Base-by-base conservation (phyloP, 208 protist species). In the Herpetomonas muscarum region DNA sequence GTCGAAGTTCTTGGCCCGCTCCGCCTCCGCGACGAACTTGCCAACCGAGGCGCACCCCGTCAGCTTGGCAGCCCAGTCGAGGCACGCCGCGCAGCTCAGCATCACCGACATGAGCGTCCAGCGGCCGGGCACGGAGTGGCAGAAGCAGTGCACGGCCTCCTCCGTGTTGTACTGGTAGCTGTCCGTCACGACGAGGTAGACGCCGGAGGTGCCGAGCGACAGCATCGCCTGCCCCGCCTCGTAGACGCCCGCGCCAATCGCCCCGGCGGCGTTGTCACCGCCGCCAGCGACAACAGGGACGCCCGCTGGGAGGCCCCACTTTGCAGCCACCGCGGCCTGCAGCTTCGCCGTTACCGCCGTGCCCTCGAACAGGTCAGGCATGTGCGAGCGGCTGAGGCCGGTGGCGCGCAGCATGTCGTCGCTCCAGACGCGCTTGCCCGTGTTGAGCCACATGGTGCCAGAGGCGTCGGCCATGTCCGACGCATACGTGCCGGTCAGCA, bases 71-170 rank as follows among this genome's bases (percentile, higher is more conserved):
- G 74, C 84, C 80, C 80, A 91, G 60, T 81, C 74, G 19, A 91
- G 71, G 68, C 84, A 91, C n/a, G 67, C 73, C 25, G 80, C 76
- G 63, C 80, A 86, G 72, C 77, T 91, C 24, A 91, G 76, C 32
- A 87, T 87, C 28, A 91, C 84, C 6, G 80, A 86, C 84, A 91
- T 91, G 30, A 87, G 64, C 48, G 87, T 79, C 79, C 84, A 91
- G 19, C 67, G 74, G 26, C 77, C 41, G n/a, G 77, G 80, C 28
- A 91, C 58, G 22, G 80, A 79, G 55, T 91, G 77, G 70, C 79
- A 91, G 69, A 87, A 91, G 66, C 80, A 85, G 63, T 87, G 84
- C 36, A 87, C 80, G 12, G 80, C 84, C 75, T 91, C 84, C 26
- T 73, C 64, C 17, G 77, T 86, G 67, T 91, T 87, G 64, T 59